Base-by-base conservation (phyloP, 352 stramenopile species). In the Phytopythium helicoides region DNA sequence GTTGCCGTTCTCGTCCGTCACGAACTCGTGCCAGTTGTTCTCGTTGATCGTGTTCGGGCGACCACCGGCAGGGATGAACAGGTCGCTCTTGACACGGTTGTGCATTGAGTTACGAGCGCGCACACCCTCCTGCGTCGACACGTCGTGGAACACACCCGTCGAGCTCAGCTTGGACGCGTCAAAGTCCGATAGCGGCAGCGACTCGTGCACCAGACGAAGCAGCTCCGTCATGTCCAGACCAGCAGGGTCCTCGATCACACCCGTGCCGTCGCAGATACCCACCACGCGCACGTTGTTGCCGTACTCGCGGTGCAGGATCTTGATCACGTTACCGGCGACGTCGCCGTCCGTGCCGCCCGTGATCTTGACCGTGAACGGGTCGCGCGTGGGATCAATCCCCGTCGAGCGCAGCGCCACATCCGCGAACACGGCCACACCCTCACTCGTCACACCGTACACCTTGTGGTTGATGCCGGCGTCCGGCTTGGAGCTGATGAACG, bases 301-400 rank as follows among this genome's bases (percentile, higher is more conserved):
- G 58, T 87, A 86, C 56, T 99, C 96, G 23, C 96, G 85, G 71
- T 94, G 64, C 46, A 99, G 64, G 64, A 99, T 99, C 66, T 98
- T 98, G 52, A 99, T 96, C 58, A 98, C 95, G 66, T 99, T 99
- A 28, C 95, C 96, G 40, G 91, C 96, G 7, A 99, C 96, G 62
- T 99, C 97, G 21, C 96, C 97, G 71, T 99, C 96, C 7, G 97
- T 97, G 25, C 97, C 96, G 44, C 96, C 21, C n/a, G 95, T 99
- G 59, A 94, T 89, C 71, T 88, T 89, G 41, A 89, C 69, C 25
- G 81, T 89, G 58, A 90, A 89, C 16, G 81, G 71, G 54, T 90
- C 68, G 25, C 73, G 86, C 26, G 58, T 80, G 5, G 79, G 79
- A 66, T 92, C 80, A 31, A 92, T 92, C 59, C 84, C 76, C 52